Evolutionary conservation across 2,329 filamentous ascomycete genomes (phyloP), one percentile per base, ranked within the genome.

Genomic region (Neurospora crassa): DNA sequence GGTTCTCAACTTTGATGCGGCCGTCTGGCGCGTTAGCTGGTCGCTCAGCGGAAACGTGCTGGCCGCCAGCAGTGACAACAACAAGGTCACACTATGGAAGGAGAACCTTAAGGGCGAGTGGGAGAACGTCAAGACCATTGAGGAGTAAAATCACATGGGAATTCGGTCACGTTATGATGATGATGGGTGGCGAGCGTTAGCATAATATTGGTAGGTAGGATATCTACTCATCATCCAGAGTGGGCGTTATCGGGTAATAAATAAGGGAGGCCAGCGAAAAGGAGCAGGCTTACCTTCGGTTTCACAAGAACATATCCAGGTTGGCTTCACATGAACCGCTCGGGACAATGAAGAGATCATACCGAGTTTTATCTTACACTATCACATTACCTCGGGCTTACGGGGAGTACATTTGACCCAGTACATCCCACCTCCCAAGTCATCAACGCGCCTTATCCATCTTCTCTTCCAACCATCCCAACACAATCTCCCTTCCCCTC

Each of bases 51-150:
- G 96, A 69, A 99, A 99, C 80, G 94, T 98, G 24, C 86, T 99
- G 77, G 96, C 96, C 11, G 93, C 97, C 74, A 96, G 92, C 79
- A 93, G 93, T 47, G 93, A 92, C 37, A 95, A 99, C 83, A 99
- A 99, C 86, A 94, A 96, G 84, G 94, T 99, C 71, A 96, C 91
- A 70, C 82, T 99, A 81, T 99, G 95, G 95, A 99, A 98, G 87
- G 96, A 99, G 87, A 97, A 97, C 80, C 84, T 99, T 77, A 92
- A 92, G 80, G 96, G 96, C 70, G 93, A 97, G 79, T 99, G 96
- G 96, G 94, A 98, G 83, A 93, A 92, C 78, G 93, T 98, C 75
- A 97, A 97, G 88, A 94, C 93, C 72, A 94, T 99, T 80, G 95
- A 97, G 81, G 93, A 97, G 83, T 97, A 78, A 69, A 40, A n/a